Evolutionary conservation across 257 asterid genomes (phyloP), one percentile per base, ranked within the genome.

Genomic region (Salvia miltiorrhiza): DNA sequence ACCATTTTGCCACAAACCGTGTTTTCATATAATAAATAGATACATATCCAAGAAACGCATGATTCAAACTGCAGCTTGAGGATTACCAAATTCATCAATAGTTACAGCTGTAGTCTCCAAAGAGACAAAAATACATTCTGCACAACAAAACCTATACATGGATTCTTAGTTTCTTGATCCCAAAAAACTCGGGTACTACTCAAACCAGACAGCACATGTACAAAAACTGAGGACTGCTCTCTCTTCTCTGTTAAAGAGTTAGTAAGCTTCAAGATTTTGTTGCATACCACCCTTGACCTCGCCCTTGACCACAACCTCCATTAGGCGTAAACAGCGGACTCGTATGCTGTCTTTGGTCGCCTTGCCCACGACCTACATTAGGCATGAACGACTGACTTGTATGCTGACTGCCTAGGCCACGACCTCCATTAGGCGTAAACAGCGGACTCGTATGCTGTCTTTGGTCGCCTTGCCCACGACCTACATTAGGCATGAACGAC

Each of bases 241-340:
- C 12, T 19, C 13, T 61, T 35, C 30, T 26, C 9, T 65, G 20
- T 1, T 23, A n/a, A n/a, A n/a, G n/a, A n/a, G 5, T 33, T 17
- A 48, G 48, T 65, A 6, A 52, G 37, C 16, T 28, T 58, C 40
- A 58, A 14, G 55, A 14, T 9, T 39, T 17, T 5, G 19, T 5
- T 2, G 56, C 39, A 19, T 9, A 7, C 74, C 71, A 62, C 9
- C 45, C 71, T 67, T 65, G 33, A 40, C 73, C 32, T 40, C 60
- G 19, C n/a, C 63, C 73, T 7, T 30, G 47, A 1, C 78, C 78
- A 1, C 70, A 63, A 5, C 76, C 74, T 6, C 20, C 48, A 37
- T 9, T 59, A 1, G 49, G 48, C 10, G 5, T 33, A 37, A 10
- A 10, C 3, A 10, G 6, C 49, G 1, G 33, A n/a, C 14, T 30